Conservation (phyloP, 192 early-diverging fungal species). For the Backusella westeae region DNA sequence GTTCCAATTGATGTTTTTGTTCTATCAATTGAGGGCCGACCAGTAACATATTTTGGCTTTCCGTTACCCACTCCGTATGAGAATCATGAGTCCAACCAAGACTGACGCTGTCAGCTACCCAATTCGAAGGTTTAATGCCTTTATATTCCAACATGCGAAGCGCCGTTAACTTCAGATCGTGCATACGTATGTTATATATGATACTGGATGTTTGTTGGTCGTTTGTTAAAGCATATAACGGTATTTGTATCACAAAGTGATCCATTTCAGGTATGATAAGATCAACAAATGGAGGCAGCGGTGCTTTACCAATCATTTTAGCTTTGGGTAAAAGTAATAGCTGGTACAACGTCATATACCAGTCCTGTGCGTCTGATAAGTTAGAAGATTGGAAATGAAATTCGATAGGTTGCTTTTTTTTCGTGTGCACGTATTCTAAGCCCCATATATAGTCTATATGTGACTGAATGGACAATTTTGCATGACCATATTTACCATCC, state of each 20-base stretch:
- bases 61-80: not conserved
- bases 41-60: not conserved
- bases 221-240: not conserved
- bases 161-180: not conserved
- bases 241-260: not conserved
- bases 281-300: not conserved
- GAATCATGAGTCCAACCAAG: not conserved
- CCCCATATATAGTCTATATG: constrained; percentile 2
- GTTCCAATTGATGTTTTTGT: not conserved
- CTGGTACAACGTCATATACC: not conserved
- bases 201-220: not conserved
- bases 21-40: not conserved
- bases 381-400: not conserved
- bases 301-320: not conserved
- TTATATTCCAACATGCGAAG: not conserved
- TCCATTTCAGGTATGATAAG: not conserved
- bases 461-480: not conserved
- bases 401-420: not conserved
- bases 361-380: not conserved
- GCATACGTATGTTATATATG: not conserved
- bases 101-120: not conserved
- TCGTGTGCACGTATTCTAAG: not conserved
- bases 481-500: not conserved
- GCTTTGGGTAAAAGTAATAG: not conserved
- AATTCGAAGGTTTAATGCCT: not conserved